Percentiles rank a stretch among this genome's conserved stretches.
These are phyloP conservation scores for Sporothrix pseudoabietina DNA, from an alignment of 2,329 filamentous ascomycete species.

Conservation along the genomic window DNA sequence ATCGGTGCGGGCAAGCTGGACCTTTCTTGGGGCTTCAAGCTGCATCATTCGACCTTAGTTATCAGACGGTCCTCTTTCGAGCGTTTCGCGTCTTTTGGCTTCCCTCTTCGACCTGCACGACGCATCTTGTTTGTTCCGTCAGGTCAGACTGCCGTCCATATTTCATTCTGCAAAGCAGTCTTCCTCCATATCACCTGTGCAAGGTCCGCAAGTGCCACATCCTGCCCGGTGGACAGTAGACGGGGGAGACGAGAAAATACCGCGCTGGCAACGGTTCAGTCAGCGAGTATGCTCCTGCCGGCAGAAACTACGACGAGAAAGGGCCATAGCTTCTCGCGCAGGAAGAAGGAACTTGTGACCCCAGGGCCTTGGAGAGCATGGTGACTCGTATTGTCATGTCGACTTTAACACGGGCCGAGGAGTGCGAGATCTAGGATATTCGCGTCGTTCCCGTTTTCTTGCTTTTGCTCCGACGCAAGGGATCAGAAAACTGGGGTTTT, in stretches of 20 bases:
- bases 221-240: neutral
- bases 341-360: neutral
- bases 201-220: neutral
- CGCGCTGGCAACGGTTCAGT: neutral
- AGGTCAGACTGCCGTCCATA: neutral
- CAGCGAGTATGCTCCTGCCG: neutral
- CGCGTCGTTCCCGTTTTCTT: neutral
- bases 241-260: neutral
- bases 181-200: neutral
- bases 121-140: neutral
- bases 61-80: neutral
- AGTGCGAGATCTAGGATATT: too few species aligned
- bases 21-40: too few species aligned
- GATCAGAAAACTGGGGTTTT: neutral
- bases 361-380: neutral
- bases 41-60: neutral
- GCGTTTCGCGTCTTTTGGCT: neutral
- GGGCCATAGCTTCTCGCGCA: neutral
- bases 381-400: neutral
- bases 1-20: neutral
- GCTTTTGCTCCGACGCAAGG: slow-evolving; percentile 15
- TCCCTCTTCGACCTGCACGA: neutral
- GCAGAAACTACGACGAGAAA: neutral
- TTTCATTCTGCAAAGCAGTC: neutral
- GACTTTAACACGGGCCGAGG: neutral